phyloP scores from a whole-genome alignment of 345 rosid genomes.

The Kernera saxatilis region DNA sequence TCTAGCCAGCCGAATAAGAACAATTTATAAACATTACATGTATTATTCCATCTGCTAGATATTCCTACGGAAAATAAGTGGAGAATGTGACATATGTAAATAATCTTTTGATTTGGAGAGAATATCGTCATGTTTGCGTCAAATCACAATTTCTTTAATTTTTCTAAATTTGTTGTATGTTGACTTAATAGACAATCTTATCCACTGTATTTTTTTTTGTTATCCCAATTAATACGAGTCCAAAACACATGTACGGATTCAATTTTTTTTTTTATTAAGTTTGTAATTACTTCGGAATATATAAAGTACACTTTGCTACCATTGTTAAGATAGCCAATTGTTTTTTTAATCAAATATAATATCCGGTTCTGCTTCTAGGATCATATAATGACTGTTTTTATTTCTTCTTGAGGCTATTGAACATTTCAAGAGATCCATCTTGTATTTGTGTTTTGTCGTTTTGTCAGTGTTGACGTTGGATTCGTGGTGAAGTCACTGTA shows the following conservation, averaged over 20 bases:
- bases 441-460: background rate
- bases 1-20: slow-evolving; percentile 12
- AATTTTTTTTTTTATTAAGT: background rate
- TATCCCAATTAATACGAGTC: background rate
- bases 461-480: background rate
- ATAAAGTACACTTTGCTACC: background rate
- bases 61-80: slow-evolving; percentile 1
- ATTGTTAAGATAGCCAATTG: background rate
- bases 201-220: slow-evolving; percentile 1
- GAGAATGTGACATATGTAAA: slow-evolving; percentile 6
- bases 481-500: background rate
- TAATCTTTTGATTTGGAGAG: background rate
- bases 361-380: background rate
- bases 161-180: slow-evolving; percentile 11
- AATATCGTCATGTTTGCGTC: slow-evolving; percentile 26
- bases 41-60: background rate
- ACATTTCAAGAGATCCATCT: background rate
- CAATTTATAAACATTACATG: background rate
- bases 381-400: background rate
- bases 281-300: background rate
- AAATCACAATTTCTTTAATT: background rate
- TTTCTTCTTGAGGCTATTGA: background rate
- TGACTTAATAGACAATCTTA: slow-evolving; percentile 26
- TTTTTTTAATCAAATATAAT: background rate
- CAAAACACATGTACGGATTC: slow-evolving; percentile 6